These are phyloP conservation scores for Sarocladiaceae sp. DNA, from an alignment of 2,329 filamentous ascomycete genomes.

Conservation along the genomic window DNA sequence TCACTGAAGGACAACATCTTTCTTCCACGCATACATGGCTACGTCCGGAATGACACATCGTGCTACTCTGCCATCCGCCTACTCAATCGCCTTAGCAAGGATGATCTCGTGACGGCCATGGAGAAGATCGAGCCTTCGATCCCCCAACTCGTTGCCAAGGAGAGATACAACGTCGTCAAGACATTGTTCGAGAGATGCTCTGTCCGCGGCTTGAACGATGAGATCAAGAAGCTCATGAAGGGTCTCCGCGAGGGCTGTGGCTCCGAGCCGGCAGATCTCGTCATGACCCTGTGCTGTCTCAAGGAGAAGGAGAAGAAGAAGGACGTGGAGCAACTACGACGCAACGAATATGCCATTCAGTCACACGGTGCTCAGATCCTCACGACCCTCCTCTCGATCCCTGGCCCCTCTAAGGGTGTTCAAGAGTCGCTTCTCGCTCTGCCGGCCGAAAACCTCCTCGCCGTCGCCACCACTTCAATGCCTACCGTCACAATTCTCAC, in stretches of 20 bases:
- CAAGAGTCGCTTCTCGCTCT: conserved; percentile 64
- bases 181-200: conserved; percentile 77
- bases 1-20: conserved; percentile 75
- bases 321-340: conserved; percentile 32
- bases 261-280: conserved; percentile 37
- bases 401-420: conserved; percentile 65
- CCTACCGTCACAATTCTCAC: conserved; percentile 43
- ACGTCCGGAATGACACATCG: conserved; percentile 85
- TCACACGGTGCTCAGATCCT: conserved; percentile 76
- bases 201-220: conserved; percentile 54
- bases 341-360: conserved; percentile 51
- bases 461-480: conserved; percentile 54
- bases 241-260: conserved; percentile 43
- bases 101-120: conserved; percentile 72
- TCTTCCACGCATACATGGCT: conserved; percentile 68
- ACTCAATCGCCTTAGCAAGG: conserved; percentile 76
- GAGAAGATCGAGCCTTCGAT: conserved; percentile 68
- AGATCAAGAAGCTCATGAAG: conserved; percentile 41
- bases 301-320: conserved; percentile 29
- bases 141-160: conserved; percentile 64
- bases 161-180: conserved; percentile 72
- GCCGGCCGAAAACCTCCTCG: conserved; percentile 47
- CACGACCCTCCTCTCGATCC: conserved; percentile 69
- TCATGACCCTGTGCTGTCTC: conserved; percentile 44
- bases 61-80: conserved; percentile 81